Base-by-base conservation (phyloP, 768 basidiomycete genomes). In the Xanthoconium purpureum region DNA sequence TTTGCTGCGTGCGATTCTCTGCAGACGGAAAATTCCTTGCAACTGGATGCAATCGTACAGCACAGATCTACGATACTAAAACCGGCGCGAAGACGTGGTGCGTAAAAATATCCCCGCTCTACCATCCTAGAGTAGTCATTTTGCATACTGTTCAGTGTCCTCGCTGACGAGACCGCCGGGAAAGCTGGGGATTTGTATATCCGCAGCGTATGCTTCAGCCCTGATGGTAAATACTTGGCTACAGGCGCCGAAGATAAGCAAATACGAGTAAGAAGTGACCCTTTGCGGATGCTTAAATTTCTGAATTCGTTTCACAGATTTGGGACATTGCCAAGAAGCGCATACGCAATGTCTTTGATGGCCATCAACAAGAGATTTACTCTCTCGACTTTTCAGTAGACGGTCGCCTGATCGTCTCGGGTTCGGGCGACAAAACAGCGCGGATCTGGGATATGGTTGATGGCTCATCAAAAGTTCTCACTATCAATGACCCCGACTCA, bases 1-100 rank as follows among this genome's bases (percentile, higher is more conserved):
- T 89, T 10, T 91, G 95, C 64, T 97, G 94, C 66, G 94, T 97
- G 29, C 83, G 89, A 56, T 96, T 97, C 75, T 96, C 93, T 50
- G 90, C 92, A 14, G 94, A 98, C 71, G 93, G 95, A 29, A 93
- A 91, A 71, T 86, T 80, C 58, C 82, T 98, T 33, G 96, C 96
- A 32, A 98, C 96, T 5, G 96, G 96, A 13, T 98, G 95, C 74
- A 98, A 98, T 74, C 81, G 92, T 40, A 92, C 93, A 0, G 93
- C 94, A 18, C 94, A 97, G 72, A 94, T 98, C 54, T 98, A 91
- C 70, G 93, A 98, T 68, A 89, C 89, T 29, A 89, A 89, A 74
- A 88, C 90, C 0, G 95, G 95, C 8, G 70, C 67, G 0, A 93
- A 91, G 74, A 87, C 87, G 32, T 94, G 89, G 94, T 94, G 61